phyloP scores from a whole-genome alignment of 331 rosid genomes.

The Prunus yedoensis region DNA sequence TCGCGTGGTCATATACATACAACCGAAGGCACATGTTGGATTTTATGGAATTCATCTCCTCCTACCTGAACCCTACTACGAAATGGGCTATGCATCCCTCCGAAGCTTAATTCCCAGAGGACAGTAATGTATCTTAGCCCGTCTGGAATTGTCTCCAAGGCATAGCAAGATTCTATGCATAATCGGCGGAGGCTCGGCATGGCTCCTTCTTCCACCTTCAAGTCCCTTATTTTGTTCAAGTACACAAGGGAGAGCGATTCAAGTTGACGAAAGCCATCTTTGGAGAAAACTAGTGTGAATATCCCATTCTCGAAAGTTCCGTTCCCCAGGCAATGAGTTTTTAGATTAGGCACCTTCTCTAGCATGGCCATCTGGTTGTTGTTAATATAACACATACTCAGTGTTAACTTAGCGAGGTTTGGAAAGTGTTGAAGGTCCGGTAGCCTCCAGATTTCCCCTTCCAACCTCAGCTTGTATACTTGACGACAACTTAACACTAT shows the following conservation, averaged over 20 bases:
- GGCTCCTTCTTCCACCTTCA: neutral
- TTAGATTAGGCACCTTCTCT: neutral
- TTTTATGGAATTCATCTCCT: neutral
- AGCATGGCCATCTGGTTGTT: constrained; percentile 1
- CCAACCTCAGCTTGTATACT: neutral
- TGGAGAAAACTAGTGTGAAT: neutral
- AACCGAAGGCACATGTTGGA: neutral
- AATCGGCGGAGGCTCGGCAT: neutral
- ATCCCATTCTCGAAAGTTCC: too few species aligned
- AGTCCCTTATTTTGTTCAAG: neutral
- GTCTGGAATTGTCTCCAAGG: neutral
- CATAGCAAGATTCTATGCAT: neutral
- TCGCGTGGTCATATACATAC: too few species aligned
- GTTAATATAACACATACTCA: neutral
- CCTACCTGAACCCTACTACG: neutral
- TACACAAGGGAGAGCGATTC: neutral
- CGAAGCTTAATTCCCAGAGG: neutral
- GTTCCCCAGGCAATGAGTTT: neutral
- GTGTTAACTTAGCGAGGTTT: neutral
- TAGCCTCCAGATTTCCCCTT: neutral
- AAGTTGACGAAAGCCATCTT: neutral
- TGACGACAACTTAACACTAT: neutral
- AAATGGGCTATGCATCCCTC: neutral
- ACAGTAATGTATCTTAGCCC: neutral
- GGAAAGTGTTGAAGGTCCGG: neutral